Conservation (phyloP, 495 filamentous ascomycete genomes). For the Aspergillus diversus region DNA sequence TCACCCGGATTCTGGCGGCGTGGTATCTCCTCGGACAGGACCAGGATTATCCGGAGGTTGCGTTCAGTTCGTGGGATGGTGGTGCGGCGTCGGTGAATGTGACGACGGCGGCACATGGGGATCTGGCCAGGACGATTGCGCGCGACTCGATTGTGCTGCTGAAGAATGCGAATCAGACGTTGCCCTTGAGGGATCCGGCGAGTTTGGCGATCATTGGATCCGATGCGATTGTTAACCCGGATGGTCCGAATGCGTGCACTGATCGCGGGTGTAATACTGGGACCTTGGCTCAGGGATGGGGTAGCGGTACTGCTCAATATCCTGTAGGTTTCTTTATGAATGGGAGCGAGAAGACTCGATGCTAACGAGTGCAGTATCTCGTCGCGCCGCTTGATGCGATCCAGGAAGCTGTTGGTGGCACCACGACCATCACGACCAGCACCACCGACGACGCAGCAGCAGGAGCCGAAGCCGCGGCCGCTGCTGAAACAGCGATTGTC, state of each 20-base stretch:
- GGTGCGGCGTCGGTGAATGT: constrained; percentile 14
- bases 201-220: constrained; percentile 64
- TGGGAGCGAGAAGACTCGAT: not conserved
- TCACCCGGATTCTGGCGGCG: constrained; percentile 55
- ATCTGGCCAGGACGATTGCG: constrained; percentile 47
- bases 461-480: constrained; percentile 52
- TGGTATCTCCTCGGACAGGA: constrained; percentile 60
- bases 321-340: constrained; percentile 41
- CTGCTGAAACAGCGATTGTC: constrained; percentile 64
- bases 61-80: constrained; percentile 14
- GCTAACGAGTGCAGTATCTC: constrained; percentile 42
- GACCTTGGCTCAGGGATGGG: constrained; percentile 64
- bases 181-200: constrained; percentile 56
- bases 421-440: constrained; percentile 46
- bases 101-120: constrained; percentile 11
- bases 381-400: constrained; percentile 60
- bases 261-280: constrained; percentile 75
- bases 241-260: constrained; percentile 73
- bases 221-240: constrained; percentile 55
- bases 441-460: constrained; percentile 53
- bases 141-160: constrained; percentile 63
- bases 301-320: constrained; percentile 59
- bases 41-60: constrained; percentile 44
- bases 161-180: constrained; percentile 58
- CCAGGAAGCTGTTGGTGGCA: constrained; percentile 48